Evolutionary conservation across 208 protist genomes (phyloP).

Genomic region (Acanthamoeba triangularis): DNA sequence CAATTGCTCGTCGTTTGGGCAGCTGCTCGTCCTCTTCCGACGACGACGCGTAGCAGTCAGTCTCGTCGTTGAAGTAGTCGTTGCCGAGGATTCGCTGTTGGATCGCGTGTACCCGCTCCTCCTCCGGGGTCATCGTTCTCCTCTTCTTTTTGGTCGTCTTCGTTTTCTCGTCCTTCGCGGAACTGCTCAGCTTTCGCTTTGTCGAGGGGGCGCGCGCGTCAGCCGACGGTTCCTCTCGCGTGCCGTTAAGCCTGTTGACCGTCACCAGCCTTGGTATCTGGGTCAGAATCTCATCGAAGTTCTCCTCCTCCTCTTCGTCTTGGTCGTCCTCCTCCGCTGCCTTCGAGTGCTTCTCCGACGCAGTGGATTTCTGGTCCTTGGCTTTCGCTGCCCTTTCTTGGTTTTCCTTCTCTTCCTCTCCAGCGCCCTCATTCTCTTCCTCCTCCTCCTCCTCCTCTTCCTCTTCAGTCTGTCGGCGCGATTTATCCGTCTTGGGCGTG

Average conservation of each 20-base stretch:
- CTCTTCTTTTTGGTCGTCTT: background rate
- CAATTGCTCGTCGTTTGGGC: background rate
- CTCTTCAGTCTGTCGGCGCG: background rate
- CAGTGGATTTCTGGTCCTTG: background rate
- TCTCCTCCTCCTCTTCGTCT: background rate
- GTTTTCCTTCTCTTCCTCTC: background rate
- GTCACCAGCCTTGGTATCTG: background rate
- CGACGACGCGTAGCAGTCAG: background rate
- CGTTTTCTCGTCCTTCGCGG: background rate
- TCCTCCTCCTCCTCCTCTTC: too few species aligned
- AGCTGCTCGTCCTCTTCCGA: background rate
- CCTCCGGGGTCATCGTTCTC: background rate
- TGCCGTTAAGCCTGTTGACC: background rate
- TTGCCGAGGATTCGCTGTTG: background rate
- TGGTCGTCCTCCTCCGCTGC: background rate
- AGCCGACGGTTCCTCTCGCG: background rate
- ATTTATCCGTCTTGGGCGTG: background rate
- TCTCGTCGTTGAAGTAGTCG: constrained; percentile 69
- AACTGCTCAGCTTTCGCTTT: background rate
- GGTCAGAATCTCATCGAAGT: background rate
- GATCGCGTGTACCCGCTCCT: background rate
- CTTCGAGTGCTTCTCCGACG: background rate
- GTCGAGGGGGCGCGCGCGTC: too few species aligned
- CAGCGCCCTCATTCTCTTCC: background rate
- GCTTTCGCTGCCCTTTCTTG: background rate